Percentiles rank a stretch among this genome's conserved stretches.
These are phyloP conservation scores for Lentinula lateritia DNA, from an alignment of 768 basidiomycete species.

Conservation along the genomic window DNA sequence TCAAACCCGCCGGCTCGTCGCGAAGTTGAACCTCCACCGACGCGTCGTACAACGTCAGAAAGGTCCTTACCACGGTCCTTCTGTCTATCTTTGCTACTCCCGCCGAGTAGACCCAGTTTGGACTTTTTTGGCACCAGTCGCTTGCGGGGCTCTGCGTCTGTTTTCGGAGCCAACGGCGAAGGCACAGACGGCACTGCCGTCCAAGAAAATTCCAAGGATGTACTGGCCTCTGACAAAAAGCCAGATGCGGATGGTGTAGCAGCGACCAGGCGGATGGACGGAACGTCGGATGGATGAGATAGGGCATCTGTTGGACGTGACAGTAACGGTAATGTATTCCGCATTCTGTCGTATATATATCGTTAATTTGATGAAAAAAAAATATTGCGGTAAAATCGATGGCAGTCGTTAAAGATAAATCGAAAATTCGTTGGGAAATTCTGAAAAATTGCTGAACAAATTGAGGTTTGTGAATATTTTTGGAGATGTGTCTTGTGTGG, in stretches of 20 bases:
- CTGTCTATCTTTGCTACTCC: conserved; percentile 16
- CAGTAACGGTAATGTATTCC: conserved; percentile 16
- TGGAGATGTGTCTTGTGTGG: conserved; percentile 1
- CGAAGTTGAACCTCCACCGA: conserved; percentile 27
- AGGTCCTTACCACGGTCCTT: conserved; percentile 41
- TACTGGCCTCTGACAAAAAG: conserved; percentile 28
- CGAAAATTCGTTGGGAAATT: background rate
- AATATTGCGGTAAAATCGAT: background rate
- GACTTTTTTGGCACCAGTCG: conserved; percentile 72
- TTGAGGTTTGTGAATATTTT: background rate
- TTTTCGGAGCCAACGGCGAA: conserved; percentile 27
- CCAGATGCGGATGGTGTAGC: conserved; percentile 59
- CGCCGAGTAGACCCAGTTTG: conserved; percentile 42
- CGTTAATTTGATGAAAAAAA: conserved; percentile 2
- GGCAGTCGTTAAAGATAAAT: background rate
- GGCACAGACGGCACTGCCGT: conserved; percentile 20
- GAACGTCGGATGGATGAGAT: conserved; percentile 23
- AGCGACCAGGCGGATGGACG: conserved; percentile 66
- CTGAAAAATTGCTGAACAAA: background rate
- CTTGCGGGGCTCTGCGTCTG: conserved; percentile 23
- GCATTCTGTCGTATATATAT: conserved; percentile 10
- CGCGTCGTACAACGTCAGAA: conserved; percentile 54
- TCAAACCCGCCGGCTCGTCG: conserved; percentile 49
- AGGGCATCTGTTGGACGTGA: conserved; percentile 22
- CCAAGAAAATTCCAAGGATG: conserved; percentile 32